Percentiles rank a stretch among this genome's conserved stretches.
Evolutionary conservation across 805 yeast genomes (phyloP).

Genomic region (Nadsonia fulvescens): DNA sequence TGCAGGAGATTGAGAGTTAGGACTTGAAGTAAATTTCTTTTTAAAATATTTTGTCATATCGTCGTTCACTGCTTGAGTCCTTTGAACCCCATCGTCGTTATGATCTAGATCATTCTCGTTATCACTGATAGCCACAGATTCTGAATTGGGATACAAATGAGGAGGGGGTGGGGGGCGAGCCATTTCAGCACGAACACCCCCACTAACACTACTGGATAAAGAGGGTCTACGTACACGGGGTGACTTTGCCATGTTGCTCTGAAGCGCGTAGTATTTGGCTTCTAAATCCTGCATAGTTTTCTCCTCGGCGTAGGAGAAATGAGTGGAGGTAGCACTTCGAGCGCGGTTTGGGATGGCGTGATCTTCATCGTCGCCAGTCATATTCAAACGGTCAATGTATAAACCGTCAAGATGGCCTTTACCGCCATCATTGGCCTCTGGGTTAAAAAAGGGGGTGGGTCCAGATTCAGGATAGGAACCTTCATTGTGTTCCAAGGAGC

Average conservation of each 20-base stretch:
- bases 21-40: no score
- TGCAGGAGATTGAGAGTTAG: no score
- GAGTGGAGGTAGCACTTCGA: slow-evolving; percentile 10
- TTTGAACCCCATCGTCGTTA: no score
- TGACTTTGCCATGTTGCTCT: slow-evolving; percentile 5
- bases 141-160: no score
- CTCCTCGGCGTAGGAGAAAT: slow-evolving; percentile 50
- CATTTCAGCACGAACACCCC: slow-evolving; percentile 8
- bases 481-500: not conserved
- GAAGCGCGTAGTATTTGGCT: slow-evolving; percentile 38
- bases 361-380: slow-evolving; percentile 1
- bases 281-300: slow-evolving; percentile 45
- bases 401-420: slow-evolving; percentile 4
- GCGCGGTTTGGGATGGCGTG: slow-evolving; percentile 5
- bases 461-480: not conserved
- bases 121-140: no score
- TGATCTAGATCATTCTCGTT: no score
- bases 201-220: no score
- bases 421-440: not conserved
- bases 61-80: no score
- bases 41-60: no score
- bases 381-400: slow-evolving; percentile 3
- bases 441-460: not conserved
- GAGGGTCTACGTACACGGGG: slow-evolving; percentile 5
- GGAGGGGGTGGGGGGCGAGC: slow-evolving; percentile 9